Base-by-base conservation (phyloP, 371 early-diverging fungal genomes). In the Mycotypha africana region DNA sequence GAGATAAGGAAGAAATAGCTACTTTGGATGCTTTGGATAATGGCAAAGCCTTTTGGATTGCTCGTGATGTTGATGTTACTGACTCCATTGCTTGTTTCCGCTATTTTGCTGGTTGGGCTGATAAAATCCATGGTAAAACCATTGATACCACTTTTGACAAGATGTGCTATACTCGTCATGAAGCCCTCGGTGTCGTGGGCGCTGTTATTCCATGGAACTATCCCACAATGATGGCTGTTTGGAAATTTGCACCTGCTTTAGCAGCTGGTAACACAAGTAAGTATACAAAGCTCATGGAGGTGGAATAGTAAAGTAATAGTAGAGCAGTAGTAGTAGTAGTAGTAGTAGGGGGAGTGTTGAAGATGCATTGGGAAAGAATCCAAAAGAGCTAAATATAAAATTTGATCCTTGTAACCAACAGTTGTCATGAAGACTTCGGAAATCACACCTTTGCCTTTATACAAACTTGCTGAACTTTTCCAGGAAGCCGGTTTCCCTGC, bases 201-300 rank as follows among this genome's bases (percentile, higher is more conserved):
- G 72, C 83, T 30, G 84, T 92, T 45, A 84, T 83, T 32, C 61
- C 65, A 8, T 63, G 62, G 60, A 48, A 48, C 19, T 48, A 48
- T 28, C 49, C 92, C 8, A 60, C 86, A 20, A 59, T 78, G 50
- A 74, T 89, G 55, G 70, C 82, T 19, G 68, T 79, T 3, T 88
- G 88, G 91, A 92, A 91, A 67, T 70, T 91, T 24, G 90, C 85
- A 6, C 91, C 92, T 12, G 88, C 88, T 8, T 75, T 91, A 36
- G 88, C 88, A 1, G 64, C 80, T 4, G 86, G 86, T 28, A 68
- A 68, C 45, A 65, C 70, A 42, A 51, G 65, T 65, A 60, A 74
- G 72, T 54, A 37, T 41, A 16, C n/a, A n/a, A n/a, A n/a, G n/a
- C n/a, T n/a, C n/a, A n/a, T n/a, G n/a, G n/a, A n/a, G n/a, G n/a